phyloP scores from a whole-genome alignment of 805 yeast species.

The Blastobotrys robertii region DNA sequence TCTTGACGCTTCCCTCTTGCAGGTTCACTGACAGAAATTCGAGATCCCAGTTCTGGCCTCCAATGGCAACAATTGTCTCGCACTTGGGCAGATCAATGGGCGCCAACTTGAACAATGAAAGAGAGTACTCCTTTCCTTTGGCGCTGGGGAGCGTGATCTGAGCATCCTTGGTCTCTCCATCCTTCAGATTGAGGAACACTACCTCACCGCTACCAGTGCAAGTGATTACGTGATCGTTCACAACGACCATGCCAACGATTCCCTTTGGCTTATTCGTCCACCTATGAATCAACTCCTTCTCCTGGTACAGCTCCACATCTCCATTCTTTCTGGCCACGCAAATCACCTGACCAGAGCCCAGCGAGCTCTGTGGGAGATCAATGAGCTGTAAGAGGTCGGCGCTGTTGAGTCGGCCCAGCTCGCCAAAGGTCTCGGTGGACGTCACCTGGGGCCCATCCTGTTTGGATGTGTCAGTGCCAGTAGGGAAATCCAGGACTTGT shows the following conservation, averaged over 20 bases:
- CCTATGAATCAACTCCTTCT: slow-evolving; percentile 8
- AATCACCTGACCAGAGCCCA: slow-evolving; percentile 4
- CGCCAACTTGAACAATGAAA: neutral
- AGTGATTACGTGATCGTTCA: slow-evolving; percentile 10
- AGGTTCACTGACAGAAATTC: slow-evolving; percentile 32
- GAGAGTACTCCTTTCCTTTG: neutral
- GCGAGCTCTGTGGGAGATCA: too few relatives aligned
- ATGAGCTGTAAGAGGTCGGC: slow-evolving; percentile 17
- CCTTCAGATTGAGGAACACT: slow-evolving; percentile 21
- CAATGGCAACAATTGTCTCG: slow-evolving; percentile 52
- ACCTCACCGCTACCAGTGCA: slow-evolving; percentile 28
- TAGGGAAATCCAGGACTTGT: slow-evolving; percentile 45
- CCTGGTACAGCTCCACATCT: slow-evolving; percentile 15
- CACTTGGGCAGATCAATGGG: neutral
- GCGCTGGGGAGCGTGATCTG: neutral
- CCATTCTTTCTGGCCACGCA: slow-evolving; percentile 14
- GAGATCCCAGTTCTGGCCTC: slow-evolving; percentile 78
- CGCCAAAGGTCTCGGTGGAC: slow-evolving; percentile 34
- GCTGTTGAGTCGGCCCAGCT: slow-evolving; percentile 32
- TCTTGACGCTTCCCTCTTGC: slow-evolving; percentile 18
- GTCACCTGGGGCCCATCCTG: slow-evolving; percentile 58
- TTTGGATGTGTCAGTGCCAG: slow-evolving; percentile 73
- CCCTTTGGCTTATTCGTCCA: neutral
- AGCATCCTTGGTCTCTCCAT: slow-evolving; percentile 9
- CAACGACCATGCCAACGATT: slow-evolving; percentile 2